Percentiles rank a stretch among this genome's conserved stretches.
phyloP scores from a whole-genome alignment of 345 rosid genomes.

The Hibiscus tridactylites region DNA sequence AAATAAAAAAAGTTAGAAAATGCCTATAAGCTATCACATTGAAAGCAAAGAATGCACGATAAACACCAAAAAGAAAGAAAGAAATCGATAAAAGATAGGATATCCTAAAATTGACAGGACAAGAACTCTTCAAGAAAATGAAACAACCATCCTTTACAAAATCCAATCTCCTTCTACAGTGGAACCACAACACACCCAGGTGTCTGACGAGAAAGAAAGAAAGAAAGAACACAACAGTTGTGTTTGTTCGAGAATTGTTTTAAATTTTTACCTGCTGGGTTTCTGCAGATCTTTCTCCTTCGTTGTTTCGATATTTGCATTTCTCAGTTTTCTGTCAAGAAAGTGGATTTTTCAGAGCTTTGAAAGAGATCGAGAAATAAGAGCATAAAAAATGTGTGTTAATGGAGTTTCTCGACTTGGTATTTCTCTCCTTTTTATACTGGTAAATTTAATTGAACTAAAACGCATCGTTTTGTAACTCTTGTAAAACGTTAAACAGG shows the following conservation, averaged over 20 bases:
- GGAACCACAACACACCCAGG: neutral
- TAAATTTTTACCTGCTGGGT: slow-evolving; percentile 20
- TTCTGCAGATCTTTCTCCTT: slow-evolving; percentile 17
- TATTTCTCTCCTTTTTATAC: neutral
- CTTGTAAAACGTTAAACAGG: too few species aligned
- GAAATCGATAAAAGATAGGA: neutral
- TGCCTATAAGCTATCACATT: neutral
- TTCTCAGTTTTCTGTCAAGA: neutral
- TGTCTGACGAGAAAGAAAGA: neutral
- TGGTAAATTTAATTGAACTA: neutral
- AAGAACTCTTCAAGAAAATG: neutral
- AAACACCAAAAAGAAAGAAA: neutral
- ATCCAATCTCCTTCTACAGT: neutral
- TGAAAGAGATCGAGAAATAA: slow-evolving; percentile 6
- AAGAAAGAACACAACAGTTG: neutral
- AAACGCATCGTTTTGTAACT: too few species aligned
- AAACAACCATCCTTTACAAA: neutral
- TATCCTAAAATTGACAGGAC: neutral
- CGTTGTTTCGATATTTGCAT: neutral
- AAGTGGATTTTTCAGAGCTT: neutral
- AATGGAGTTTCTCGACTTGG: slow-evolving; percentile 8
- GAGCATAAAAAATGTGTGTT: neutral
- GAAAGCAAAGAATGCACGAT: neutral
- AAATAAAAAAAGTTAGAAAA: too few species aligned
- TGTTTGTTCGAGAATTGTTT: neutral